Conservation (phyloP, 352 stramenopile species). For the Elongisporangium undulatum region DNA sequence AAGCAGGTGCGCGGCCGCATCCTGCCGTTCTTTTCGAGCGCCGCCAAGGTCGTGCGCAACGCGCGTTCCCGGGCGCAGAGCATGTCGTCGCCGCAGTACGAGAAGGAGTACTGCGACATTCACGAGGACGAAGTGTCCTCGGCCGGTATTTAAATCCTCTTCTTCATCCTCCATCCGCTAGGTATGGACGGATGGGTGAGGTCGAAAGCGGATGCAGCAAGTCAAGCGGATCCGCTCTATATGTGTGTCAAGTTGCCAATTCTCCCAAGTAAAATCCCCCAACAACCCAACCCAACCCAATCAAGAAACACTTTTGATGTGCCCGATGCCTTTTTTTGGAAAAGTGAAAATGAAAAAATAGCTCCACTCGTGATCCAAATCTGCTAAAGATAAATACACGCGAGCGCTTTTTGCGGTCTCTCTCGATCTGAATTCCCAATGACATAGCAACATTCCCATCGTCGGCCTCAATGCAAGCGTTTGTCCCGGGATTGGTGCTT, state of each 20-base stretch:
- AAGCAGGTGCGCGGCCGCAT: slow-evolving; percentile 43
- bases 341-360: neutral
- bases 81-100: slow-evolving; percentile 28
- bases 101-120: slow-evolving; percentile 2
- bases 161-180: neutral
- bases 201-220: neutral
- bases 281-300: neutral
- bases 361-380: neutral
- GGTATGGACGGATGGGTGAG: neutral
- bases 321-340: neutral
- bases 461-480: slow-evolving; percentile 21
- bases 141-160: slow-evolving; percentile 36
- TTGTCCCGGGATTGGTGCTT: slow-evolving; percentile 30
- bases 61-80: slow-evolving; percentile 23
- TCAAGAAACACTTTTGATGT: neutral
- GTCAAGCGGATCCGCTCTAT: neutral
- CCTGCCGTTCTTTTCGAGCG: slow-evolving; percentile 20
- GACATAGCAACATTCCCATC: neutral
- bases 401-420: neutral
- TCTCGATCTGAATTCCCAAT: neutral
- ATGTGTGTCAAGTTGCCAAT: neutral
- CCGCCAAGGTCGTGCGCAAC: slow-evolving; percentile 12
- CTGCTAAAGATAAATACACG: neutral
- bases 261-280: neutral
- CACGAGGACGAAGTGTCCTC: slow-evolving; percentile 44